phyloP scores from a whole-genome alignment of 768 basidiomycete genomes.

The Phylloporus sp. region DNA sequence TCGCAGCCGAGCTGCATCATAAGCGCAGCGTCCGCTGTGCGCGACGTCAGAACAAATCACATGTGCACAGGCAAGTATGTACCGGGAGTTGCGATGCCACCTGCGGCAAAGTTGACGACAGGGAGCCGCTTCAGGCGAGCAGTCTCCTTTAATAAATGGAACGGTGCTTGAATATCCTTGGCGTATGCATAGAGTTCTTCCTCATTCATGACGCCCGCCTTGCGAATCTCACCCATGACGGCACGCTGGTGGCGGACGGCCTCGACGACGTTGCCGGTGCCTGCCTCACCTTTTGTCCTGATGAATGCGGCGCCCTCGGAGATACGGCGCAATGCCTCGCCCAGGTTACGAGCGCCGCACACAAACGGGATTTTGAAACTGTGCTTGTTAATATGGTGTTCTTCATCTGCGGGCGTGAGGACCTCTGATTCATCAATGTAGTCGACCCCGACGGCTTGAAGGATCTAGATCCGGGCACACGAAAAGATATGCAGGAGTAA shows the following conservation, averaged over 20 bases:
- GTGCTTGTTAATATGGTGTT: conserved; percentile 97
- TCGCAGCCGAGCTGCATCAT: conserved; percentile 99
- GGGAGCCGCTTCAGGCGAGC: conserved; percentile 91
- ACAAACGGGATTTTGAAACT: conserved; percentile 94
- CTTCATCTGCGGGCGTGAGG: conserved; percentile 92
- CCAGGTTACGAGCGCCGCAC: conserved; percentile 91
- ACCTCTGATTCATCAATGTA: conserved; percentile 97
- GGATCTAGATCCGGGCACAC: conserved; percentile 50
- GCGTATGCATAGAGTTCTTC: conserved; percentile 93
- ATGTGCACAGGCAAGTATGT: conserved; percentile 14
- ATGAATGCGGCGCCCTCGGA: conserved; percentile 98
- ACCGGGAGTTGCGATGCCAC: conserved; percentile 91
- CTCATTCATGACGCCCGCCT: conserved; percentile 84
- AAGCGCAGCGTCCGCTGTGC: conserved; percentile 83
- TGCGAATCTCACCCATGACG: conserved; percentile 80
- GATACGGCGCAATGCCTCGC: conserved; percentile 93
- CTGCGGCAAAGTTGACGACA: conserved; percentile 96
- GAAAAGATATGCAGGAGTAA: background rate
- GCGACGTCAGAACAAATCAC: background rate
- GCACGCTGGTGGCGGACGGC: conserved; percentile 91
- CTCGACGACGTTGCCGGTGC: conserved; percentile 87
- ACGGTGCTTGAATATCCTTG: conserved; percentile 90
- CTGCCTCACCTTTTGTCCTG: conserved; percentile 93
- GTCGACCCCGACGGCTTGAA: conserved; percentile 92
- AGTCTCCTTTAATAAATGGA: conserved; percentile 93